Evolutionary conservation across 78 protist genomes (phyloP).

Genomic region (Dictyostelium firmibasis): DNA sequence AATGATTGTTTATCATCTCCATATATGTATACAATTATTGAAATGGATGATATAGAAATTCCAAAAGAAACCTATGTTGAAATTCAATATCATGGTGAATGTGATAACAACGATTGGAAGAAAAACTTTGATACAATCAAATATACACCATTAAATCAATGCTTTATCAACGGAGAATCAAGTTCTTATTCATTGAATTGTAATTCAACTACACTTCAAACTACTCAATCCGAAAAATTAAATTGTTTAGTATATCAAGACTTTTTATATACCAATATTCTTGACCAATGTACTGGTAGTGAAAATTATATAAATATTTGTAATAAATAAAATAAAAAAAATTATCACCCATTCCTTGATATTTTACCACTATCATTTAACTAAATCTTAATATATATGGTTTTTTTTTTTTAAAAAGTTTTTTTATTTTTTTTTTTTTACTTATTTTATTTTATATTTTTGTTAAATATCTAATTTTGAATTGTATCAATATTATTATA

Average conservation of each 20-base stretch:
- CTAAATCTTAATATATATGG: too few relatives aligned
- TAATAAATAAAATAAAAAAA: too few relatives aligned
- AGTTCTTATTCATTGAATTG: not conserved
- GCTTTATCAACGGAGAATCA: not conserved
- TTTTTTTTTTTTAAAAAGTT: too few relatives aligned
- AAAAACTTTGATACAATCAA: not conserved
- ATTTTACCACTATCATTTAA: too few relatives aligned
- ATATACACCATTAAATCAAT: not conserved
- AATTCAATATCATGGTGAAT: not conserved
- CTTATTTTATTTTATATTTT: too few relatives aligned
- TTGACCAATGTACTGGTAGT: not conserved
- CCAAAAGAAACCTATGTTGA: not conserved
- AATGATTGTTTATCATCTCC: not conserved
- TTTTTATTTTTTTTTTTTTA: too few relatives aligned
- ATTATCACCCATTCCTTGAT: too few relatives aligned
- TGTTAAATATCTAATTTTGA: not conserved
- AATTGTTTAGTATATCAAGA: not conserved
- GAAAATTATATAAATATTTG: not conserved
- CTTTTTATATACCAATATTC: too few relatives aligned
- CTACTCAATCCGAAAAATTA: not conserved
- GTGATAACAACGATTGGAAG: not conserved
- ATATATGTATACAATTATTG: not conserved
- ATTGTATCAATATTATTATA: constrained; percentile 13
- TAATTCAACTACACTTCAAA: not conserved
- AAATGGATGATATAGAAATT: not conserved